Evolutionary conservation across 2,329 filamentous ascomycete genomes (phyloP).

Genomic region (Endoconidiophora laricicola): DNA sequence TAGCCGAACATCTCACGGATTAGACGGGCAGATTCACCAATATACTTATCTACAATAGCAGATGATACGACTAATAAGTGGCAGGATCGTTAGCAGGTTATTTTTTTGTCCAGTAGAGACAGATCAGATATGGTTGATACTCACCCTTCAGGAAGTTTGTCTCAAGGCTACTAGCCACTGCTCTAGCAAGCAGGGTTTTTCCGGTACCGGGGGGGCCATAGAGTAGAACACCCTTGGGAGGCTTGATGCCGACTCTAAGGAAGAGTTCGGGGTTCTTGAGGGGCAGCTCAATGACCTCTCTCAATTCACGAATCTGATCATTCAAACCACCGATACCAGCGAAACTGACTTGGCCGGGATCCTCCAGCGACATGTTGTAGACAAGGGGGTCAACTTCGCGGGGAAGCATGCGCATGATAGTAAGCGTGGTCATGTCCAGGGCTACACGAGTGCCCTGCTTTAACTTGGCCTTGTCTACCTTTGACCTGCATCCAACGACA

Average conservation of each 20-base stretch:
- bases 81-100: slow-evolving; percentile 11
- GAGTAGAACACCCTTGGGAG: slow-evolving; percentile 88
- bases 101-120: not conserved
- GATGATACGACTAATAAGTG: slow-evolving; percentile 68
- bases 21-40: slow-evolving; percentile 89
- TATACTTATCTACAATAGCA: slow-evolving; percentile 98
- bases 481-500: slow-evolving; percentile 93
- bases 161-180: slow-evolving; percentile 88
- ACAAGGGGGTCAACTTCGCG: slow-evolving; percentile 96
- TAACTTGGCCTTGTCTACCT: slow-evolving; percentile 91
- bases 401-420: slow-evolving; percentile 98
- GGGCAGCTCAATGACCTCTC: slow-evolving; percentile 94
- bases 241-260: slow-evolving; percentile 92
- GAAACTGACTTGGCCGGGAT: slow-evolving; percentile 94
- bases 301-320: slow-evolving; percentile 91
- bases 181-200: slow-evolving; percentile 86
- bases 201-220: slow-evolving; percentile 95
- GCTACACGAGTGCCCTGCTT: slow-evolving; percentile 97
- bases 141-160: slow-evolving; percentile 96
- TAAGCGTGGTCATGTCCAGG: slow-evolving; percentile 97
- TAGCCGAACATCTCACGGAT: slow-evolving; percentile 99
- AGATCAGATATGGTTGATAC: slow-evolving; percentile 13
- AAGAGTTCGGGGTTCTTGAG: slow-evolving; percentile 98
- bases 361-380: slow-evolving; percentile 99
- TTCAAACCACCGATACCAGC: slow-evolving; percentile 94